Percentiles rank a stretch among this genome's conserved stretches.
Conservation (phyloP, 2,329 filamentous ascomycete genomes). For the Arthrocladium fulminans region DNA sequence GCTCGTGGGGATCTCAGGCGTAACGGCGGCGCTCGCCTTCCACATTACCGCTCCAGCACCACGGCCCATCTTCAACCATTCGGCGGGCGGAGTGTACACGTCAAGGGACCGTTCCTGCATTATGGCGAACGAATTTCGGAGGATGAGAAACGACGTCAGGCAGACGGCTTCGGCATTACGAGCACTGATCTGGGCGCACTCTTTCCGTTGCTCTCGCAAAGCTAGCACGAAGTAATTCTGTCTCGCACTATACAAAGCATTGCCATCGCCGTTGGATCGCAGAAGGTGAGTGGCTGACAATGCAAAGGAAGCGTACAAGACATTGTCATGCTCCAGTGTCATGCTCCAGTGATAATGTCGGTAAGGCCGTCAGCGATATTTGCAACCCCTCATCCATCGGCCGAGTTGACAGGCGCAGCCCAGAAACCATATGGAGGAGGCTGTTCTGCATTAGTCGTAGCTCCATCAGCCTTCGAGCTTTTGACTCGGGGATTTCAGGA, state of each 20-base stretch:
- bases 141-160: conserved; percentile 24
- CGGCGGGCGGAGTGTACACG: conserved; percentile 25
- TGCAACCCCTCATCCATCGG: conserved; percentile 1
- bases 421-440: conserved; percentile 6
- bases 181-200: conserved; percentile 21
- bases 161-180: conserved; percentile 26
- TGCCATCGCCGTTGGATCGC: conserved; percentile 6
- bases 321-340: conserved; percentile 13
- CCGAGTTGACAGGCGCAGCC: conserved; percentile 1
- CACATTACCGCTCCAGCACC: conserved; percentile 25
- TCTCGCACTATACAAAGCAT: conserved; percentile 9
- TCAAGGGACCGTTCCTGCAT: conserved; percentile 25
- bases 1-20: conserved; percentile 14
- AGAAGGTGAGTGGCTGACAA: conserved; percentile 13
- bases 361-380: conserved; percentile 5
- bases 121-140: conserved; percentile 26
- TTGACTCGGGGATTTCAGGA: conserved; percentile 11
- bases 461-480: conserved; percentile 12
- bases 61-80: conserved; percentile 27
- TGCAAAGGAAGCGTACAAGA: conserved; percentile 13
- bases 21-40: conserved; percentile 10
- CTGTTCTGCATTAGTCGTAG: conserved; percentile 13
- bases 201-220: conserved; percentile 25
- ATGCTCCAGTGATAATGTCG: conserved; percentile 10
- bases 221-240: conserved; percentile 20